Evolutionary conservation across 306 rosid genomes (phyloP), one percentile per base, ranked within the genome.

Genomic region (Castanea mollissima): DNA sequence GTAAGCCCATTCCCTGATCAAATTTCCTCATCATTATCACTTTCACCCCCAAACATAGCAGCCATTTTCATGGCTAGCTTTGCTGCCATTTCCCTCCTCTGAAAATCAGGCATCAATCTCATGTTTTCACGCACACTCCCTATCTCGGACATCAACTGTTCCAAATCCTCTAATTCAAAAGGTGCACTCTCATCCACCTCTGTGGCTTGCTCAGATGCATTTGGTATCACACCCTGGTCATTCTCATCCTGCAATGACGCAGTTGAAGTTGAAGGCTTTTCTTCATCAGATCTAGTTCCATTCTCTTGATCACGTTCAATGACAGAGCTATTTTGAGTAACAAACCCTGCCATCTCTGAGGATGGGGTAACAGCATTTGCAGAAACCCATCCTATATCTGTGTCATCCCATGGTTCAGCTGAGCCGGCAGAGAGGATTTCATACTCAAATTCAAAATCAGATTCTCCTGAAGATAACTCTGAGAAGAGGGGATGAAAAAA

Each of bases 51-150:
- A 82, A 91, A 94, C 86, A 92, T 81, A 81, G 92, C 63, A 71
- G 97, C 98, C 97, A 92, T 91, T 88, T 90, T 92, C 94, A 88
- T 71, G 5, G 97, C 94, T 41, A 92, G 75, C 76, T 94, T 91
- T 60, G 97, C 97, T 3, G 97, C 97, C 97, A 86, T 94, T 79
- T 92, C 97, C 82, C 90, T 80, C 81, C 97, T 88, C 84, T 89
- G 93, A 83, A 91, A 92, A 86, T 92, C 98, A 13, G 97, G 97
- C 97, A 94, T 92, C 85, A 92, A 81, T 84, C 98, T 92, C 85
- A 94, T 81, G 63, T 86, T 89, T 25, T 78, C 82, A 10, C 94
- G 97, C 91, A 88, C 81, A 79, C 89, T 94, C 73, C 97, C 94
- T 49, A 94, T 91, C 89, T 91, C 96, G 19, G 96, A 90, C 98